Conservation (phyloP, 805 yeast species). For the Maudiozyma barnettii region DNA sequence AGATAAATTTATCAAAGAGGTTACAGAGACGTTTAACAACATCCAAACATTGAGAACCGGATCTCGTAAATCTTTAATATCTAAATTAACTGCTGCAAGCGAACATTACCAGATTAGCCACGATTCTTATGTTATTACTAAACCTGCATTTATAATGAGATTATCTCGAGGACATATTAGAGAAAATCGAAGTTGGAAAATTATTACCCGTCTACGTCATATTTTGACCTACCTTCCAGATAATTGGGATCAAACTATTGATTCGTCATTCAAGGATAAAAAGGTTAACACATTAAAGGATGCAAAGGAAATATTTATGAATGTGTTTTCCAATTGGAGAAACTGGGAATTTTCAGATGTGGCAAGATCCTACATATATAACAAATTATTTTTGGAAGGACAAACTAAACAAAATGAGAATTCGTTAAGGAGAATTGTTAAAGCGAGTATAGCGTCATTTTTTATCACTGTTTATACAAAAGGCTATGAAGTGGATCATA, state of each 20-base stretch:
- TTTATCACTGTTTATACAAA: slow-evolving; percentile 19
- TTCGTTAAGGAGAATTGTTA: slow-evolving; percentile 10
- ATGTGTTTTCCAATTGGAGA: slow-evolving; percentile 71
- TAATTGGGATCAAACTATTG: slow-evolving; percentile 34
- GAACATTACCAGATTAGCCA: slow-evolving; percentile 48
- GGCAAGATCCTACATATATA: slow-evolving; percentile 46
- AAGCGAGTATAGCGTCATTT: slow-evolving; percentile 14
- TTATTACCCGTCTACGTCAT: slow-evolving; percentile 70
- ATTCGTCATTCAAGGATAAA: slow-evolving; percentile 19
- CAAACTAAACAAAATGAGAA: slow-evolving; percentile 4
- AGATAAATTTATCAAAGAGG: slow-evolving; percentile 3
- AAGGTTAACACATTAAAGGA: slow-evolving; percentile 39
- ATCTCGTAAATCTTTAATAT: slow-evolving; percentile 31
- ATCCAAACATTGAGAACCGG: slow-evolving; percentile 7
- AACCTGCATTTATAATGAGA: slow-evolving; percentile 75
- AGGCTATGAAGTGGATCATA: slow-evolving; percentile 20
- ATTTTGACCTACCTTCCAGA: slow-evolving; percentile 50
- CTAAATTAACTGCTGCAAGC: slow-evolving; percentile 39
- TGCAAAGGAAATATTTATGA: slow-evolving; percentile 47
- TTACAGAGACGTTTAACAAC: slow-evolving; percentile 5
- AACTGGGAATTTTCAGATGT: slow-evolving; percentile 78
- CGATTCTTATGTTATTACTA: slow-evolving; percentile 84
- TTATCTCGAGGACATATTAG: slow-evolving; percentile 67
- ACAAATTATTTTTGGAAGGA: slow-evolving; percentile 36
- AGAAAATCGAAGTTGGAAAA: slow-evolving; percentile 79